Evolutionary conservation across 2,329 filamentous ascomycete species (phyloP).

Genomic region (Chrysoporthe deuterocubensis): DNA sequence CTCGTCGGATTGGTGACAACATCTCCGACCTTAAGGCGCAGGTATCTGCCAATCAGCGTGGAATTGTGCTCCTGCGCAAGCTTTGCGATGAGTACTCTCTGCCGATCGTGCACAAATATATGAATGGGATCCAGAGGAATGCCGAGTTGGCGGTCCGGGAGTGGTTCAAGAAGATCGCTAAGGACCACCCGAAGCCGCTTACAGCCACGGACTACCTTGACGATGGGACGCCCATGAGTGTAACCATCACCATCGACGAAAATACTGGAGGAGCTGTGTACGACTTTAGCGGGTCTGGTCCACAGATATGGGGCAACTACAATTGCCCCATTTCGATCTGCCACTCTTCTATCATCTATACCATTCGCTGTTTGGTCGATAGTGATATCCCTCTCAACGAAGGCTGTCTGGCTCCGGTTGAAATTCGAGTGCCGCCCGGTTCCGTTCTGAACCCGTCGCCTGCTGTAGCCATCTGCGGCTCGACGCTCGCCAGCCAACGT

Average conservation of each 20-base stretch:
- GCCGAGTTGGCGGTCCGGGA: constrained; percentile 43
- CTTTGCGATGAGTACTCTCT: constrained; percentile 42
- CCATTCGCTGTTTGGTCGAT: constrained; percentile 40
- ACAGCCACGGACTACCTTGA: constrained; percentile 41
- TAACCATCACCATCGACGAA: constrained; percentile 38
- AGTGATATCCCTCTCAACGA: constrained; percentile 43
- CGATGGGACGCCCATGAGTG: constrained; percentile 40
- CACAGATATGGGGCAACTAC: constrained; percentile 41
- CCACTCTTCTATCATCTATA: constrained; percentile 44
- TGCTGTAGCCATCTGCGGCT: constrained; percentile 32
- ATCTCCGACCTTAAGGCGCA: constrained; percentile 50
- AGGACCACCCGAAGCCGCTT: constrained; percentile 45
- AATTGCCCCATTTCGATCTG: constrained; percentile 43
- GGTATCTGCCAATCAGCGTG: constrained; percentile 48
- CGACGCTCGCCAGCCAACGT: constrained; percentile 27
- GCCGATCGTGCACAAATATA: constrained; percentile 41
- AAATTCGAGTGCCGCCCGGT: constrained; percentile 38
- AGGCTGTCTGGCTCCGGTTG: constrained; percentile 40
- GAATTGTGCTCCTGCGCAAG: constrained; percentile 40
- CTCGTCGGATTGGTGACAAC: constrained; percentile 45
- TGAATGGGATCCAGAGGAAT: constrained; percentile 47
- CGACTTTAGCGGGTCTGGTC: constrained; percentile 41
- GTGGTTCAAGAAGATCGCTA: constrained; percentile 42
- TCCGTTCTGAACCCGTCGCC: constrained; percentile 40
- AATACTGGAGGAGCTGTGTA: constrained; percentile 38